phyloP scores from a whole-genome alignment of 345 rosid species.

The Crucihimalaya himalaica region DNA sequence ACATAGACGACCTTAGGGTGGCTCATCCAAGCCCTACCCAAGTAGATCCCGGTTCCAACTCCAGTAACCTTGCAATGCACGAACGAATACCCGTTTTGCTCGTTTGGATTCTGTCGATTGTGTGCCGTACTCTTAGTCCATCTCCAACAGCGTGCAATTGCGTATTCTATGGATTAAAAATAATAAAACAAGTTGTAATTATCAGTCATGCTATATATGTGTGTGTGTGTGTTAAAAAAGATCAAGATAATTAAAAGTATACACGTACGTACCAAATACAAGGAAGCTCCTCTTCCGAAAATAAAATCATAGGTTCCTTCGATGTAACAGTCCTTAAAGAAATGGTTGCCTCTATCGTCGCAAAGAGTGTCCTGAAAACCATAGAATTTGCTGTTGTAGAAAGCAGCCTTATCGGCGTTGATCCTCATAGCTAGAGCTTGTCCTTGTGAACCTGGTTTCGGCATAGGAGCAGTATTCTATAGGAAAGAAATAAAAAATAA shows the following conservation, averaged over 20 bases:
- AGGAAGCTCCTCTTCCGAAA: conserved; percentile 54
- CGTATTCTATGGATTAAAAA: conserved; percentile 32
- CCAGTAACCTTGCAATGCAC: conserved; percentile 54
- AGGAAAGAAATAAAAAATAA: neutral
- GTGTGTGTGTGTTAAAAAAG: neutral
- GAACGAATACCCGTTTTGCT: conserved; percentile 46
- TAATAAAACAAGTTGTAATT: neutral
- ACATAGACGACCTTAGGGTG: conserved; percentile 57
- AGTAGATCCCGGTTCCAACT: conserved; percentile 35
- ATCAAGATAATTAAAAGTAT: neutral
- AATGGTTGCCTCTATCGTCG: conserved; percentile 54
- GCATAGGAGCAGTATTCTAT: conserved; percentile 55
- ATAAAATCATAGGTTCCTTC: conserved; percentile 56
- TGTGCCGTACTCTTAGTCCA: conserved; percentile 52
- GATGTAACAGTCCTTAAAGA: conserved; percentile 48
- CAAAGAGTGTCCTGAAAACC: conserved; percentile 58
- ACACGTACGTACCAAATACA: conserved; percentile 48
- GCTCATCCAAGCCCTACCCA: conserved; percentile 67
- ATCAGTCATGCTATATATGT: neutral
- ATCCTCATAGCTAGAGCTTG: conserved; percentile 57
- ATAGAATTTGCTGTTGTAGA: conserved; percentile 43
- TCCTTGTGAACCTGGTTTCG: conserved; percentile 41
- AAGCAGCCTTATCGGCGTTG: conserved; percentile 48
- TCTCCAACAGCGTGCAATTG: conserved; percentile 46
- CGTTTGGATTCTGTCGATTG: conserved; percentile 24